Evolutionary conservation across 108 stramenopile genomes (phyloP), one percentile per base, ranked within the genome.

Genomic region (Craspedostauros australis): DNA sequence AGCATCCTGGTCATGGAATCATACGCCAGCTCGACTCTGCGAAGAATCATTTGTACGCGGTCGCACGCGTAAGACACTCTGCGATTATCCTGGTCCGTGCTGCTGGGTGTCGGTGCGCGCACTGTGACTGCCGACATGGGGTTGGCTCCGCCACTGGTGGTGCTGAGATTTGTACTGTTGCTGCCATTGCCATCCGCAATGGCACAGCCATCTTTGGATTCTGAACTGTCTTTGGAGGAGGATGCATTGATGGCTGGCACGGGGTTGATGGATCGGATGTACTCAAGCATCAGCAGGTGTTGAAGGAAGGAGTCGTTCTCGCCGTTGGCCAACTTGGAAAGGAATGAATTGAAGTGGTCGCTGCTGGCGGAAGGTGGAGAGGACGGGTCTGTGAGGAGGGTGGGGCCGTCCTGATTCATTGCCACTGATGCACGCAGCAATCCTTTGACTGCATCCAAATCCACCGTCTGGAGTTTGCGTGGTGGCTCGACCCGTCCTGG

Each of bases 301-400:
- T 72, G 70, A 57, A 77, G 36, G 26, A 76, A 63, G 2, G 64
- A 27, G 59, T 70, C 69, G 43, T 76, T 76, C 5, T 66, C 56
- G 54, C 73, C 73, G 2, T 74, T 45, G 9, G 58, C 60, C 26
- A 75, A 40, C 43, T 60, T 62, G 21, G 46, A 25, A 15, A 64
- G 18, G 9, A 60, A 28, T 14, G 31, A 8, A 49, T n/a, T n/a
- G 49, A 58, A 8, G 12, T 37, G 19, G 53, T 15, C 39, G n/a
- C 14, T 24, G 34, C 30, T 24, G 12, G 22, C 29, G 11, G 28
- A 37, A n/a, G n/a, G n/a, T n/a, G n/a, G n/a, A n/a, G n/a, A n/a
- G n/a, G n/a, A n/a, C 6, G 34, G 5, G 23, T 16, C 30, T 37
- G 39, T 18, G 38, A 22, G 23, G 18, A 5, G 19, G 16, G 15